Conservation (phyloP, 2,329 filamentous ascomycete species). For the Paraconiothyrium brasiliense region DNA sequence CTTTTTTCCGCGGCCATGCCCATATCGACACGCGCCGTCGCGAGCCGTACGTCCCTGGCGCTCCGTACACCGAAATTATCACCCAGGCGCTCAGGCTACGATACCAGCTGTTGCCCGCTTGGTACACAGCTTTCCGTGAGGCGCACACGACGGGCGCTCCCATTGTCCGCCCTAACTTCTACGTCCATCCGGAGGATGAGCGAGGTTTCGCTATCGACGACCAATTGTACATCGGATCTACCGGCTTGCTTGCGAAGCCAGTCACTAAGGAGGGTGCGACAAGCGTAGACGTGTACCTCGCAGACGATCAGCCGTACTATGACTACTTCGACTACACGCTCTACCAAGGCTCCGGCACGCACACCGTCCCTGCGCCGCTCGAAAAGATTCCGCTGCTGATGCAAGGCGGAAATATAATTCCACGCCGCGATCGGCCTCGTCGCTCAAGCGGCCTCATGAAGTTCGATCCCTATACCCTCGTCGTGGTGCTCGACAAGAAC, state of each 20-base stretch:
- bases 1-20: constrained; percentile 96
- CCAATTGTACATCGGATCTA: constrained; percentile 89
- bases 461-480: constrained; percentile 93
- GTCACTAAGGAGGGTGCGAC: constrained; percentile 80
- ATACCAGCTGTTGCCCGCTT: constrained; percentile 88
- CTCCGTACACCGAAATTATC: constrained; percentile 86
- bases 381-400: constrained; percentile 90
- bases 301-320: constrained; percentile 89
- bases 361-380: constrained; percentile 78
- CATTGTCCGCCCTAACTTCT: constrained; percentile 91
- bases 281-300: constrained; percentile 82
- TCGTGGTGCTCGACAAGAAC: constrained; percentile 74
- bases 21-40: constrained; percentile 95
- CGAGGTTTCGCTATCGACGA: constrained; percentile 88
- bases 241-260: constrained; percentile 91
- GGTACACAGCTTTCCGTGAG: constrained; percentile 97
- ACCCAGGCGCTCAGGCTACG: constrained; percentile 86
- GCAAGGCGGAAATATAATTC: constrained; percentile 91
- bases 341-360: constrained; percentile 76
- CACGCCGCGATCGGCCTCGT: constrained; percentile 86
- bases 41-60: constrained; percentile 87
- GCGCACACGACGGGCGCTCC: constrained; percentile 84
- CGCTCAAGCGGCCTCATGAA: constrained; percentile 89
- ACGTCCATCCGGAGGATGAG: constrained; percentile 87
- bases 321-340: constrained; percentile 91